Evolutionary conservation across 1,284 basidiomycete species (phyloP), one percentile per base, ranked within the genome.

Genomic region (Rhodofomes roseus): DNA sequence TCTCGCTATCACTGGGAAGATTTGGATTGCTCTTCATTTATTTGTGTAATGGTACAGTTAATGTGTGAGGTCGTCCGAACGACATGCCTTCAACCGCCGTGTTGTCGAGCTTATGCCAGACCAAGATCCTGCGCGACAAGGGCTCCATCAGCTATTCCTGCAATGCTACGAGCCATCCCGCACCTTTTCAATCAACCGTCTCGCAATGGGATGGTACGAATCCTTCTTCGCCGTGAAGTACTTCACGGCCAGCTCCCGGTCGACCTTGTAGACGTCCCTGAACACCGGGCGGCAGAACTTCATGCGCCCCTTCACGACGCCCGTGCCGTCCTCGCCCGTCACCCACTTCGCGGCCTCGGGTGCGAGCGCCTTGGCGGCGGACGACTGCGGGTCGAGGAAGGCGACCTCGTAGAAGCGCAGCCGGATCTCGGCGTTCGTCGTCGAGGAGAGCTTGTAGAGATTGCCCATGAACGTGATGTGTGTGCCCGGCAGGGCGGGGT

Each of bases 201-300:
- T 76, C 29, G 90, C 90, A 61, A 93, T 91, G 0, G 91, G 88
- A 73, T 93, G 91, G 78, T 92, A 94, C 25, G 78, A 77, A 11
- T 70, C 70, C 70, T 82, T 83, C 62, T 82, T 73, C 48, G 72
- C 76, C 48, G 68, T 67, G 70, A 88, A 94, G 34, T 75, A 77
- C 23, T 78, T 76, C 64, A 84, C 75, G 1, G 95, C 91, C 36
- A 95, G 73, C 22, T 77, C 75, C 18, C 76, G 72, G 70, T 94
- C 81, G 22, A 90, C 86, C 58, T 81, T 77, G 36, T 69, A 72
- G 20, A 85, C 79, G 0, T 76, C 80, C 43, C 81, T 73, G 68
- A 91, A 85, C 8, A 84, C 75, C 0, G 88, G 88, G 57, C 92
- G 74, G 71, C 89, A 92, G 76, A 92, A 92, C 71, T 93, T 93